Conservation (phyloP, 2,329 filamentous ascomycete genomes). For the Curvularia verruculosa region DNA sequence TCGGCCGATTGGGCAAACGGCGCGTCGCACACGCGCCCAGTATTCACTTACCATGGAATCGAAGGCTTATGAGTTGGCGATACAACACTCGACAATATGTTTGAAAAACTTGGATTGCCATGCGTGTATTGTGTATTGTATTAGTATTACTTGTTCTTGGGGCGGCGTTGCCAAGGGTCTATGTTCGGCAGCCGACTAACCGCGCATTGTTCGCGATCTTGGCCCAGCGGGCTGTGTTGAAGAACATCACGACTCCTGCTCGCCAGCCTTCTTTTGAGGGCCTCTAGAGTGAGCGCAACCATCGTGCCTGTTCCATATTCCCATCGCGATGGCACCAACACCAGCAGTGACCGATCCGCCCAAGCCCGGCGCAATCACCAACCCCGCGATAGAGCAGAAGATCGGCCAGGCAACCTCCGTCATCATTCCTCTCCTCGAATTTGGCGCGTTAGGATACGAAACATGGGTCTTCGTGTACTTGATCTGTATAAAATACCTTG, state of each 20-base stretch:
- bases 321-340: slow-evolving; percentile 18
- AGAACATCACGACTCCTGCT: slow-evolving; percentile 5
- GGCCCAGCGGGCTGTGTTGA: slow-evolving; percentile 6
- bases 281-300: slow-evolving; percentile 8
- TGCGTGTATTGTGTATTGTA: neutral
- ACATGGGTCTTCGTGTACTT: slow-evolving; percentile 71
- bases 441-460: slow-evolving; percentile 69
- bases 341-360: slow-evolving; percentile 28
- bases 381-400: slow-evolving; percentile 33
- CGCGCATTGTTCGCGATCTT: slow-evolving; percentile 5
- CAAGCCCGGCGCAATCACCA: slow-evolving; percentile 29
- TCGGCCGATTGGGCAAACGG: slow-evolving; percentile 8
- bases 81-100: neutral
- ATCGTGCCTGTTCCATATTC: neutral
- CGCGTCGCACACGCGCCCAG: slow-evolving; percentile 2
- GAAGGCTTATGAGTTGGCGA: neutral
- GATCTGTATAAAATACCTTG: slow-evolving; percentile 71
- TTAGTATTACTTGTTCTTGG: neutral
- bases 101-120: neutral
- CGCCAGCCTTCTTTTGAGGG: slow-evolving; percentile 8
- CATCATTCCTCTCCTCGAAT: slow-evolving; percentile 72
- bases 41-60: neutral
- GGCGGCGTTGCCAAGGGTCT: neutral
- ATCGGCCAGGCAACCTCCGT: slow-evolving; percentile 66
- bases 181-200: neutral